Evolutionary conservation across 495 filamentous ascomycete species (phyloP).

Genomic region (Margaritispora aquatica): DNA sequence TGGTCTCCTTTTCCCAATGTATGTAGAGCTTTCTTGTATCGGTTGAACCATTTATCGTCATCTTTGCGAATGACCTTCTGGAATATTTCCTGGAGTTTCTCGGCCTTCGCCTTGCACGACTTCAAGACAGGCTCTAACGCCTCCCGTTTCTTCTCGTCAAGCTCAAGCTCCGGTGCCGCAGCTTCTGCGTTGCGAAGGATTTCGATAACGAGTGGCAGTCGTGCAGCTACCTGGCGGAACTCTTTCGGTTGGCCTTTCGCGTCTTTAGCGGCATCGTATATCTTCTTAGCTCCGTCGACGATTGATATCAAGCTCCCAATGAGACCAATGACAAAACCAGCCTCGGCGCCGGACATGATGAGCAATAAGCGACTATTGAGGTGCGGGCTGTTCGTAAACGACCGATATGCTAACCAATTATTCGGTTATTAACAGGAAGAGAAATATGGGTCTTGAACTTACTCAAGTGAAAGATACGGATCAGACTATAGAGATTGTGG

Average conservation of each 20-base stretch:
- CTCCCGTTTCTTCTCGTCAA: constrained; percentile 12
- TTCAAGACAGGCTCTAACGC: constrained; percentile 16
- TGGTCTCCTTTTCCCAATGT: constrained; percentile 23
- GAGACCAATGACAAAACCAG: constrained; percentile 16
- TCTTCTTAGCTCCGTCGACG: constrained; percentile 21
- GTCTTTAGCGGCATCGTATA: constrained; percentile 23
- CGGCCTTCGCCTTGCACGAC: constrained; percentile 22
- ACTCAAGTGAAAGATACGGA: neutral
- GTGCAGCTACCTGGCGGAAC: constrained; percentile 25
- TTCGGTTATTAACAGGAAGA: neutral
- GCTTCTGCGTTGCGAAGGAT: constrained; percentile 17
- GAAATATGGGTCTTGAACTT: neutral
- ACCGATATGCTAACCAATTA: neutral
- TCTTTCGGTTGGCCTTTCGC: constrained; percentile 23
- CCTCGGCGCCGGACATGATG: constrained; percentile 25
- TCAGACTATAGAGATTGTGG: neutral
- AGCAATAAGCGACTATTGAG: neutral
- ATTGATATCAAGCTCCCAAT: constrained; percentile 25
- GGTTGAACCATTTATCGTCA: constrained; percentile 14
- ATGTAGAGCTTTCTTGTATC: constrained; percentile 21
- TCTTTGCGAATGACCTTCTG: constrained; percentile 21
- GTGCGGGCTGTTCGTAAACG: neutral
- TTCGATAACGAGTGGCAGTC: constrained; percentile 23
- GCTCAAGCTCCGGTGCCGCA: constrained; percentile 6
- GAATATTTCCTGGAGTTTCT: constrained; percentile 22